phyloP scores from a whole-genome alignment of 116 monocot genomes.

The Iris pallida region DNA sequence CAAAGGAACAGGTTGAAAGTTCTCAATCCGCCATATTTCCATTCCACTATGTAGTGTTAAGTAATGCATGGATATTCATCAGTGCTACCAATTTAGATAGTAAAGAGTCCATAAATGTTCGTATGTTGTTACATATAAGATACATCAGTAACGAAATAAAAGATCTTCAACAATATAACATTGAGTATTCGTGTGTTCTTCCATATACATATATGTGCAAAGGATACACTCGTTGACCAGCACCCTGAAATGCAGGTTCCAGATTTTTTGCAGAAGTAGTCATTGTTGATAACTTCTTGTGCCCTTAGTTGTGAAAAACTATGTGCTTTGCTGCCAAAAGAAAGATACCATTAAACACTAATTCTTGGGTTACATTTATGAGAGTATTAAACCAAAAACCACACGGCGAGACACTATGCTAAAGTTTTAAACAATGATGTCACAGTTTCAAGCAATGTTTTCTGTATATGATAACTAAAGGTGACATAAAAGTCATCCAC shows the following conservation, averaged over 20 bases:
- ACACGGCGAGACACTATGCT: too few species aligned
- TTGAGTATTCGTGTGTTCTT: neutral
- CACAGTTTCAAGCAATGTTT: too few species aligned
- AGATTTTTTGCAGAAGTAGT: slow-evolving; percentile 8
- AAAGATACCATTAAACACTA: too few species aligned
- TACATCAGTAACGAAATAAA: too few species aligned
- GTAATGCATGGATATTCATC: slow-evolving; percentile 15
- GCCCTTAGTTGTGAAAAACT: too few species aligned
- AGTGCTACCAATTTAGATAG: neutral
- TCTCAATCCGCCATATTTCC: slow-evolving; percentile 95
- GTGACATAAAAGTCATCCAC: too few species aligned
- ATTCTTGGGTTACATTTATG: too few species aligned
- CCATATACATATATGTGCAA: neutral
- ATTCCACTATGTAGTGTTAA: slow-evolving; percentile 68
- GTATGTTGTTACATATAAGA: neutral
- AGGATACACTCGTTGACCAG: slow-evolving; percentile 9
- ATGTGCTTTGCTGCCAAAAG: too few species aligned
- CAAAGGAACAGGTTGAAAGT: slow-evolving; percentile 87
- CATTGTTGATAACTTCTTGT: slow-evolving; percentile 1
- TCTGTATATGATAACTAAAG: too few species aligned
- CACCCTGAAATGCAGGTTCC: slow-evolving; percentile 16
- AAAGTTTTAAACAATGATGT: too few species aligned
- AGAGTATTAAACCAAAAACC: too few species aligned
- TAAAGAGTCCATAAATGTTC: neutral
- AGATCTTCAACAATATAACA: neutral